Conservation (phyloP, 106 monocot genomes). For the Narthecium ossifragum region DNA sequence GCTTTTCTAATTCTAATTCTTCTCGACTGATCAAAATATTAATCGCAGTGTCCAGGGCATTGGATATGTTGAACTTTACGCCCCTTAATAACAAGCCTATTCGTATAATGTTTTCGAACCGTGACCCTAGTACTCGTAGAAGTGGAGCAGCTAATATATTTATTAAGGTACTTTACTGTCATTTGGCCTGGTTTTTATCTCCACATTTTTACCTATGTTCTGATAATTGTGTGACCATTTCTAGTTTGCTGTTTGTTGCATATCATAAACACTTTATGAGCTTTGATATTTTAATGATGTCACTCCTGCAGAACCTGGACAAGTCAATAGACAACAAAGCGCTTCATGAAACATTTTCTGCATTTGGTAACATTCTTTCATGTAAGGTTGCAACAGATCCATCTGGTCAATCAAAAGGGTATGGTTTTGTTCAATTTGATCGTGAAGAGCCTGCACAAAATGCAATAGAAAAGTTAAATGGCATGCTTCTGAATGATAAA, state of each 20-base stretch:
- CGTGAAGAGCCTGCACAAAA: not conserved
- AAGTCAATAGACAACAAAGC: not conserved
- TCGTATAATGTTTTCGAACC: conserved; percentile 81
- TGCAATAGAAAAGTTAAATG: not conserved
- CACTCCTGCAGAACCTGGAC: not conserved
- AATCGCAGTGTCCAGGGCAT: conserved; percentile 55
- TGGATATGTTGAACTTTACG: conserved; percentile 68
- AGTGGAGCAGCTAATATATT: conserved; percentile 79
- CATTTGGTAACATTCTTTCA: not conserved
- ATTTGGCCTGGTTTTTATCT: no score
- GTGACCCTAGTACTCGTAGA: conserved; percentile 57
- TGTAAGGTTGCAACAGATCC: not conserved
- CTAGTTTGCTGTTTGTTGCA: not conserved
- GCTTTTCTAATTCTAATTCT: no score
- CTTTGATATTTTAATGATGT: no score
- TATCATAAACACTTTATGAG: no score
- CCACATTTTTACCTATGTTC: no score
- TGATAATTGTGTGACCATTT: not conserved
- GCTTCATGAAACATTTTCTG: not conserved
- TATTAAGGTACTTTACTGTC: conserved; percentile 42
- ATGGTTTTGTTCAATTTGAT: not conserved
- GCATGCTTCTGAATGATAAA: not conserved
- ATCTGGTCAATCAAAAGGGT: not conserved
- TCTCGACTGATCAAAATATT: no score
- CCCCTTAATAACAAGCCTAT: conserved; percentile 80